Evolutionary conservation across 768 basidiomycete genomes (phyloP), one percentile per base, ranked within the genome.

Genomic region (Aureoboletus auriporus): DNA sequence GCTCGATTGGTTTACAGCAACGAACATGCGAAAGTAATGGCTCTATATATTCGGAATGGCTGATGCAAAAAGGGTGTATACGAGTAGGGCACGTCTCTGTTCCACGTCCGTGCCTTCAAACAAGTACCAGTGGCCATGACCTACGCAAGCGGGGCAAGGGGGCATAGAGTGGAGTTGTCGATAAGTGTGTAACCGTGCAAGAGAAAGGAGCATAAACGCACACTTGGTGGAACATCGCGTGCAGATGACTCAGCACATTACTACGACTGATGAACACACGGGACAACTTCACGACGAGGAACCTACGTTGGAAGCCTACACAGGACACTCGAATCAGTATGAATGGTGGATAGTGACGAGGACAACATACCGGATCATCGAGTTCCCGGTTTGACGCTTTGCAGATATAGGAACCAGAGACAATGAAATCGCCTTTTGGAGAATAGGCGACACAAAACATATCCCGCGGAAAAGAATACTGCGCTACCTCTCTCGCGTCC

Each of bases 381-480:
- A 17, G 39, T 6, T 27, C 42, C 33, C n/a, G n/a, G n/a, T 30
- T 46, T 23, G 59, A 60, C 12, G 37, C 47, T 35, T 39, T 55
- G 8, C 53, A 62, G 16, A 60, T 31, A 30, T 46, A 62, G 28
- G 42, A 8, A 1, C 60, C 59, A 31, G 49, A 47, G 8, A 53
- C 59, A 17, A 60, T 51, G 23, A 39, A 39, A 16, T 59, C 56
- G 39, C 59, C 60, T 9, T 52, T 51, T 14, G 60, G 59, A 28
- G 60, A 60, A 34, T 50, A 60, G 48, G 53, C 50, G 33, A 59
- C 60, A 40, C 57, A 62, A 2, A 56, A 36, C 56, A 62, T 59
- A 17, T 55, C 53, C 9, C 57, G 56, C 11, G 59, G 60, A 47
- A 60, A 60, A 9, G 44, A 4, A 37, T 62, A 60, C 20, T 53